Base-by-base conservation (phyloP, 2,329 filamentous ascomycete species). In the Aspergillus fumigatiaffinis region DNA sequence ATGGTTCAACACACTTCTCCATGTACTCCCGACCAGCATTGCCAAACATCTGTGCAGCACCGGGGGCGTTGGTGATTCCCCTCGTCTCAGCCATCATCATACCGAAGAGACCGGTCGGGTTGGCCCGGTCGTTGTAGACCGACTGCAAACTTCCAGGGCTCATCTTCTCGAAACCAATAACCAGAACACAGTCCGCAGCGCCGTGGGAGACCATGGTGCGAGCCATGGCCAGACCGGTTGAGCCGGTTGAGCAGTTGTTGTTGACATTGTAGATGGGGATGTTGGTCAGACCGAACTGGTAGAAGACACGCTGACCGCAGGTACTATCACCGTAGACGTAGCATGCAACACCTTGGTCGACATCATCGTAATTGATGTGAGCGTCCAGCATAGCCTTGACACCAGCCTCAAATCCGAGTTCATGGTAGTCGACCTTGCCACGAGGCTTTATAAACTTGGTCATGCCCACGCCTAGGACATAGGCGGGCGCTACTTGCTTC, bases 111-210 rank as follows among this genome's bases (percentile, higher is more conserved):
- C 86, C 88, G 0, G 85, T 88, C 2, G 93, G 92, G 70, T 89
- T 92, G 65, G 87, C 84, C 26, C 93, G 84, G 73, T 97, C 93
- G 66, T 92, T 87, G 79, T 90, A 97, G 78, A 90, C 88, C 56
- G 80, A 84, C 79, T 92, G 87, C 63, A 97, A 80, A 65, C 87
- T 90, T n/a, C 93, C 93, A 0, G 89, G 88, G 78, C 88, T 92
- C 93, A 97, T 97, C 85, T 97, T 97, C 82, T 97, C 94, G 68
- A 97, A 97, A 3, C 93, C 94, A 21, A 97, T 86, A 1, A 97
- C 92, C 59, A 97, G 79, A 21, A 96, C 86, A 71, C 91, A 96
- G 75, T 96, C 90, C 1, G 91, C 90, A 14, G 85, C 90, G 35
- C 92, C 92, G 66, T 90, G 83, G 6, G 86, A 82, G 66, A 97